Conservation (phyloP, 257 asterid species). For the Leptodermis oblonga region DNA sequence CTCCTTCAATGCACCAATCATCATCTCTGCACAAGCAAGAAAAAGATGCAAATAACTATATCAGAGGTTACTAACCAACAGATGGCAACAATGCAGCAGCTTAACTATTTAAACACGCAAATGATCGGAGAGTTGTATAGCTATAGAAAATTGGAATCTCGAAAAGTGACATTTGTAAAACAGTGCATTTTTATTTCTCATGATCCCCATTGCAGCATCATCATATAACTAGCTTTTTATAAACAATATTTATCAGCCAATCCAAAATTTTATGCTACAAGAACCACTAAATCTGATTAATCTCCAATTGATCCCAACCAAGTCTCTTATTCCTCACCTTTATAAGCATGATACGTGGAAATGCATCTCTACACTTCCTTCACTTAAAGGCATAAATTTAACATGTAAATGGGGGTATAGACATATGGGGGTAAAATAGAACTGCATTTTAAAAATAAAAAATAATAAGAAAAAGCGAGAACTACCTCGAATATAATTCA, state of each 20-base stretch:
- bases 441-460: slow-evolving; percentile 6
- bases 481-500: slow-evolving; percentile 66
- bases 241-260: background rate
- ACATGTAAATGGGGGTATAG: background rate
- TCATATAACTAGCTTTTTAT: background rate
- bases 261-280: background rate
- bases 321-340: background rate
- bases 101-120: background rate
- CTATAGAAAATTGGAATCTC: background rate
- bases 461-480: background rate
- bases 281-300: background rate
- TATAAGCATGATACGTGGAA: background rate
- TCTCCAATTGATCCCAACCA: background rate
- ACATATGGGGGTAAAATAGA: background rate
- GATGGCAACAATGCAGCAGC: background rate
- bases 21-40: slow-evolving; percentile 68
- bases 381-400: background rate
- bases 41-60: slow-evolving; percentile 3
- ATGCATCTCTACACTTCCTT: background rate
- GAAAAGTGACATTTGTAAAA: background rate
- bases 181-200: background rate
- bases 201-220: background rate
- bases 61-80: background rate
- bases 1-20: slow-evolving; percentile 88
- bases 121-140: background rate